Conservation (phyloP, 345 rosid species). For the Moricandia arvensis region DNA sequence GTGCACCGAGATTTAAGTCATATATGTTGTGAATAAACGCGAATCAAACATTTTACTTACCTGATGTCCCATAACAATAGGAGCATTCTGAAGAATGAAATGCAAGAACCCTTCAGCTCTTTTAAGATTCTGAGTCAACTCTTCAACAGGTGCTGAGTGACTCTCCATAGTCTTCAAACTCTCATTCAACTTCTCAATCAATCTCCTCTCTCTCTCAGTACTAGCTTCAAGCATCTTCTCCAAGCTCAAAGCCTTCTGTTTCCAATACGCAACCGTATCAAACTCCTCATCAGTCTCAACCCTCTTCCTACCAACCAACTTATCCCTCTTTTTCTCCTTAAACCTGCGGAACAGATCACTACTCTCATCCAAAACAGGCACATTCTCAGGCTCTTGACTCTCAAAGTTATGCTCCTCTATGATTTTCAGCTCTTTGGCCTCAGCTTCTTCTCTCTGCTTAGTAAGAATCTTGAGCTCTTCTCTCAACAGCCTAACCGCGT, state of each 20-base stretch:
- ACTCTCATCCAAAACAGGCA: constrained; percentile 61
- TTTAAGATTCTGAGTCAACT: constrained; percentile 71
- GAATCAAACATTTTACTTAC: no score
- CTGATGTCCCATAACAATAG: constrained; percentile 94
- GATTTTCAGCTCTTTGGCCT: constrained; percentile 79
- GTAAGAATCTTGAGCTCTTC: constrained; percentile 82
- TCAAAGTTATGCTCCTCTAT: constrained; percentile 86
- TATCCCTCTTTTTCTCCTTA: constrained; percentile 53
- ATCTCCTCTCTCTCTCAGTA: constrained; percentile 64
- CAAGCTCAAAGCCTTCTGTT: constrained; percentile 54
- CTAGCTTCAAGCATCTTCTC: constrained; percentile 78
- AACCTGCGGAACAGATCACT: constrained; percentile 49
- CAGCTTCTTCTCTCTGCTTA: constrained; percentile 78
- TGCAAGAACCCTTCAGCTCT: constrained; percentile 94
- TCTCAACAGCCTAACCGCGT: constrained; percentile 69
- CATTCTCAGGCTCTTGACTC: constrained; percentile 55
- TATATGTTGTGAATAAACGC: no score
- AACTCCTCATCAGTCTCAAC: constrained; percentile 70
- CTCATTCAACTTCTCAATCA: constrained; percentile 68
- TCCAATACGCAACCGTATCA: constrained; percentile 77
- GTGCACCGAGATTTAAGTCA: no score
- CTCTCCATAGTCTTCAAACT: constrained; percentile 63
- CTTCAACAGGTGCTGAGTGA: constrained; percentile 80
- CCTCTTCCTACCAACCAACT: constrained; percentile 51
- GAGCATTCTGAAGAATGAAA: constrained; percentile 90